phyloP scores from a whole-genome alignment of 2,329 filamentous ascomycete genomes.

The Colletotrichum sp. region DNA sequence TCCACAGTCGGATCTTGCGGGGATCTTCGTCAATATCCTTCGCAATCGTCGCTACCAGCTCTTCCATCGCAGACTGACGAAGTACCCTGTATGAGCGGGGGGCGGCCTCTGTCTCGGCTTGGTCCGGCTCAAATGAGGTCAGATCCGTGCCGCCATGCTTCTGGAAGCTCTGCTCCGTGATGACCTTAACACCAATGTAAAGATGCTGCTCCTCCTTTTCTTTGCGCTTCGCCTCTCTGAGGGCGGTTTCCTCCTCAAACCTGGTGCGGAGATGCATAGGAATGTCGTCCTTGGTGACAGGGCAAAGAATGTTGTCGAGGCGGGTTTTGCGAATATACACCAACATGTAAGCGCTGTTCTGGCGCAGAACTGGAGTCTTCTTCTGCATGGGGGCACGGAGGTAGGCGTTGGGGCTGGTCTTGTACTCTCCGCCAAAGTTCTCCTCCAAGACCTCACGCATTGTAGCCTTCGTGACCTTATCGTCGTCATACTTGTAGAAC shows the following conservation, averaged over 20 bases:
- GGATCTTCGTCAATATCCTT: slow-evolving; percentile 72
- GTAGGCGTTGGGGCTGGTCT: slow-evolving; percentile 47
- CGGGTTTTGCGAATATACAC: slow-evolving; percentile 92
- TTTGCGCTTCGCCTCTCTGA: slow-evolving; percentile 77
- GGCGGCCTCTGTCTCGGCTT: slow-evolving; percentile 67
- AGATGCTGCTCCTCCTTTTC: slow-evolving; percentile 95
- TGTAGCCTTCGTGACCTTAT: slow-evolving; percentile 94
- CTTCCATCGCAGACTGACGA: slow-evolving; percentile 75
- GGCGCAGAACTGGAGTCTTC: slow-evolving; percentile 64
- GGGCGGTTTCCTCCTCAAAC: slow-evolving; percentile 81
- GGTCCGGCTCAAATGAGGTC: slow-evolving; percentile 67
- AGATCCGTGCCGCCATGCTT: slow-evolving; percentile 86
- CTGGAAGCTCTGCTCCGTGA: slow-evolving; percentile 82
- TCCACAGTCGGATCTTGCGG: slow-evolving; percentile 82
- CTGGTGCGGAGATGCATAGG: slow-evolving; percentile 74
- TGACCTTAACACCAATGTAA: slow-evolving; percentile 83
- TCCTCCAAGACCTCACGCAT: slow-evolving; percentile 92
- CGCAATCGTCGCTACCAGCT: slow-evolving; percentile 76
- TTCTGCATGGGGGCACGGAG: slow-evolving; percentile 55
- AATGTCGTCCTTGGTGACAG: slow-evolving; percentile 78
- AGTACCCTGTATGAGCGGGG: slow-evolving; percentile 77
- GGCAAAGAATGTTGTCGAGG: slow-evolving; percentile 81
- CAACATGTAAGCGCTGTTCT: slow-evolving; percentile 96
- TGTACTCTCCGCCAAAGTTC: slow-evolving; percentile 92
- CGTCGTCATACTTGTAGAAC: slow-evolving; percentile 98